Conservation (phyloP, 495 filamentous ascomycete genomes). For the Aspergillus homomorphus region DNA sequence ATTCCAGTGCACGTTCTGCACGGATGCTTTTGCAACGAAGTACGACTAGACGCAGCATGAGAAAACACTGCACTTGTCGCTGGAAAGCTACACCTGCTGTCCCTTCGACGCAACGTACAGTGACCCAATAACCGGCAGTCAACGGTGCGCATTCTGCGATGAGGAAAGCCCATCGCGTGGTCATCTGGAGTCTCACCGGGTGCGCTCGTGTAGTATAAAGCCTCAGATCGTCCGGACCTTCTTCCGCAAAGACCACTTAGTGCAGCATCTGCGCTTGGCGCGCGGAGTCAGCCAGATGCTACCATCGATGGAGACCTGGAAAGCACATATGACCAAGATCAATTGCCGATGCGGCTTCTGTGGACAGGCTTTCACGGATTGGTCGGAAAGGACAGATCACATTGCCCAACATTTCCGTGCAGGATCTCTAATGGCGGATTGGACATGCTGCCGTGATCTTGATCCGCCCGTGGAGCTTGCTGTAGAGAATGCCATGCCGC, state of each 20-base stretch:
- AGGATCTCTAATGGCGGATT: slow-evolving; percentile 60
- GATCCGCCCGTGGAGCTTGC: slow-evolving; percentile 57
- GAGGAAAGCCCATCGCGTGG: slow-evolving; percentile 11
- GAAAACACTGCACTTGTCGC: slow-evolving; percentile 67
- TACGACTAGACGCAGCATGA: slow-evolving; percentile 81
- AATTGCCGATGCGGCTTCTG: slow-evolving; percentile 66
- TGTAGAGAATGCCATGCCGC: slow-evolving; percentile 65
- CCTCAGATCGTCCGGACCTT: slow-evolving; percentile 57
- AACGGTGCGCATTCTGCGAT: slow-evolving; percentile 23
- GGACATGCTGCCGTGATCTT: slow-evolving; percentile 67
- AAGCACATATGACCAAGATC: slow-evolving; percentile 55
- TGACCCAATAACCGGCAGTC: neutral
- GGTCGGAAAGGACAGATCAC: slow-evolving; percentile 59
- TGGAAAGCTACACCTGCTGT: slow-evolving; percentile 72
- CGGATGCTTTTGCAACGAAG: slow-evolving; percentile 72
- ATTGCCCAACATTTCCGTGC: slow-evolving; percentile 61
- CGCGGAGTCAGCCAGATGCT: slow-evolving; percentile 56
- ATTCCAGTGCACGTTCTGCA: slow-evolving; percentile 81
- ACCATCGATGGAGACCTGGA: slow-evolving; percentile 65
- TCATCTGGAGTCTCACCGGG: slow-evolving; percentile 52
- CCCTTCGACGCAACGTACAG: slow-evolving; percentile 47
- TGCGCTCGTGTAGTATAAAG: slow-evolving; percentile 60
- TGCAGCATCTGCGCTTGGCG: slow-evolving; percentile 70
- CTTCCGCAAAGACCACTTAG: slow-evolving; percentile 76
- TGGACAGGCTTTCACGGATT: slow-evolving; percentile 53